Conservation (phyloP, 1,139 yeast species). For the Saccharomyces hybrid region DNA sequence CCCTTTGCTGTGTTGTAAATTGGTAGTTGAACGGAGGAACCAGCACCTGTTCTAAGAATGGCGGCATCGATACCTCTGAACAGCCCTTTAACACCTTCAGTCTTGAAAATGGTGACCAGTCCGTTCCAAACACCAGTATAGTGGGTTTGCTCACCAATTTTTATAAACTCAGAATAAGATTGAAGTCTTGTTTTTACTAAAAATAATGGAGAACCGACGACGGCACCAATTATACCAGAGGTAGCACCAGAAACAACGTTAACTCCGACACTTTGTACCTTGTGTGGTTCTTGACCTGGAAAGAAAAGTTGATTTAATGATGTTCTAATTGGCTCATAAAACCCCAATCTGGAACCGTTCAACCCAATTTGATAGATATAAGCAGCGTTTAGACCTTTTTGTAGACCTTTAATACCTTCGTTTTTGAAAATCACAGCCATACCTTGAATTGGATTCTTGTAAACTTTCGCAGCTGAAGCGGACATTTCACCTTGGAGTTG, state of each 20-base stretch:
- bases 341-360: constrained; percentile 89
- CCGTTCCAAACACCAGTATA: constrained; percentile 69
- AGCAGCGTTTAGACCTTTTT: constrained; percentile 78
- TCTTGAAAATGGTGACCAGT: constrained; percentile 46
- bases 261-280: constrained; percentile 51
- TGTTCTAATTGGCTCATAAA: constrained; percentile 80
- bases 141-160: constrained; percentile 88
- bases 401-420: constrained; percentile 84
- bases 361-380: constrained; percentile 82
- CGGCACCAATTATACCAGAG: constrained; percentile 86
- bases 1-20: constrained; percentile 73
- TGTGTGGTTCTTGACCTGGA: constrained; percentile 44
- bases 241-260: constrained; percentile 78
- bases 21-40: constrained; percentile 94
- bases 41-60: constrained; percentile 86
- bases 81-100: constrained; percentile 72
- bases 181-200: constrained; percentile 94
- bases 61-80: constrained; percentile 95
- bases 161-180: constrained; percentile 58
- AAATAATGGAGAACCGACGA: constrained; percentile 83
- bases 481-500: constrained; percentile 90
- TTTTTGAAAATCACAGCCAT: constrained; percentile 60
- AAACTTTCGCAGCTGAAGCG: constrained; percentile 46
- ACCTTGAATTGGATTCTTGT: constrained; percentile 84
- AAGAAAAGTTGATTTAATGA: constrained; percentile 48